Percentiles rank a stretch among this genome's conserved stretches.
phyloP scores from a whole-genome alignment of 2,329 filamentous ascomycete species.

The Fusarium sp. region DNA sequence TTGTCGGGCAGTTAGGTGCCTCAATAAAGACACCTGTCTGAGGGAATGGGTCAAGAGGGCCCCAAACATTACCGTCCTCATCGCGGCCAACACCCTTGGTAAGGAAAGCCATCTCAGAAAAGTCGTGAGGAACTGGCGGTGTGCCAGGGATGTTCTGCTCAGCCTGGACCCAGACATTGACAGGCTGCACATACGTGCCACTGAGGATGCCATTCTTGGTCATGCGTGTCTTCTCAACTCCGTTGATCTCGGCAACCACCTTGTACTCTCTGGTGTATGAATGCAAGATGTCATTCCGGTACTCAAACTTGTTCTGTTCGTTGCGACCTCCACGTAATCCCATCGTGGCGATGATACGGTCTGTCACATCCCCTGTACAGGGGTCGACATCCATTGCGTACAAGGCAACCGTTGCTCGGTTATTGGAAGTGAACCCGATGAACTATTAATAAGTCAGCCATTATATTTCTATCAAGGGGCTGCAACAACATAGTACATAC shows the following conservation, averaged over 20 bases:
- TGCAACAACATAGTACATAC: constrained; percentile 30
- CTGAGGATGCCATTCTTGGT: constrained; percentile 50
- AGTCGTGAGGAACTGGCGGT: constrained; percentile 48
- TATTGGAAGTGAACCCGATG: constrained; percentile 49
- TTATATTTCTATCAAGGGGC: not conserved
- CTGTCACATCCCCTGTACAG: constrained; percentile 48
- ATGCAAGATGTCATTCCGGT: constrained; percentile 46
- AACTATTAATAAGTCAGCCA: constrained; percentile 31
- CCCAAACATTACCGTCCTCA: constrained; percentile 49
- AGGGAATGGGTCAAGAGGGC: constrained; percentile 51
- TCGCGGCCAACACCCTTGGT: constrained; percentile 49
- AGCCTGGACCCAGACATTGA: constrained; percentile 48
- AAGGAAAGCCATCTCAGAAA: constrained; percentile 49
- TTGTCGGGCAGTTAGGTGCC: not conserved
- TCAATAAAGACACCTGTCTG: constrained; percentile 50
- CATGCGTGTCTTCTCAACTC: constrained; percentile 42
- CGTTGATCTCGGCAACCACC: constrained; percentile 47
- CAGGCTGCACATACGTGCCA: constrained; percentile 49
- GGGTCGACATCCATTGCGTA: constrained; percentile 51
- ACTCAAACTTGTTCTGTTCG: constrained; percentile 51
- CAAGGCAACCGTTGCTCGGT: constrained; percentile 45
- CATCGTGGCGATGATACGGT: constrained; percentile 48
- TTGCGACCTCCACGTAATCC: constrained; percentile 43
- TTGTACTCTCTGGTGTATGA: constrained; percentile 51
- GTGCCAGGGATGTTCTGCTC: constrained; percentile 50